These are phyloP conservation scores for Penicillium sclerotiorum DNA, from an alignment of 2,329 filamentous ascomycete species.

Conservation along the genomic window DNA sequence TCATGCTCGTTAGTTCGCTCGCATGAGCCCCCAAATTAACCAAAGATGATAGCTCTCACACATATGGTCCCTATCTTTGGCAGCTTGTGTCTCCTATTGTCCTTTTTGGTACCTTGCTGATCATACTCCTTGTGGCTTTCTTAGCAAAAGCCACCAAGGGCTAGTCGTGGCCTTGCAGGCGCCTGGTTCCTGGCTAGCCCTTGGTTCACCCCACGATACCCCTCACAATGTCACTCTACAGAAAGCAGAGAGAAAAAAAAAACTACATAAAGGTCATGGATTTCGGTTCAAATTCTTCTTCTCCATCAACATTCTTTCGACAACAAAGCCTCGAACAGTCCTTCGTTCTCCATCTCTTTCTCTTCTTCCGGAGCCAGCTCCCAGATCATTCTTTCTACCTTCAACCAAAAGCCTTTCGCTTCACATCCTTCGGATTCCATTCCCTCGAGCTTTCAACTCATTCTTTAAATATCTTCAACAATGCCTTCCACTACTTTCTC, in stretches of 20 bases:
- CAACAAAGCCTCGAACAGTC: slow-evolving; percentile 23
- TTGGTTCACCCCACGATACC: slow-evolving; percentile 16
- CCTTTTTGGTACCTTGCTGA: slow-evolving; percentile 24
- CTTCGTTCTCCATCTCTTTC: slow-evolving; percentile 18
- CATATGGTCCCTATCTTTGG: slow-evolving; percentile 5
- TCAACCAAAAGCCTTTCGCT: slow-evolving; percentile 7
- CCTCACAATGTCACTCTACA: slow-evolving; percentile 7
- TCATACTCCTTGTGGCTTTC: slow-evolving; percentile 21
- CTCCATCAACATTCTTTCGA: slow-evolving; percentile 19
- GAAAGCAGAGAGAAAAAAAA: neutral
- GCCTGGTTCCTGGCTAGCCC: slow-evolving; percentile 18
- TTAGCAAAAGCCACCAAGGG: slow-evolving; percentile 21
- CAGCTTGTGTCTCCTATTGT: slow-evolving; percentile 8
- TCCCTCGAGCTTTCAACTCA: slow-evolving; percentile 11
- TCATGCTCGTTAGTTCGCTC: neutral
- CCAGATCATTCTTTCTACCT: slow-evolving; percentile 15
- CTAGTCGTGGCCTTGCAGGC: slow-evolving; percentile 27
- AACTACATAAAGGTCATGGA: slow-evolving; percentile 26
- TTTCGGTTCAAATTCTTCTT: slow-evolving; percentile 8
- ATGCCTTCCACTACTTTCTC: slow-evolving; percentile 31
- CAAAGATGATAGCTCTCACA: slow-evolving; percentile 21
- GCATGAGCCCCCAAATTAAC: slow-evolving; percentile 2
- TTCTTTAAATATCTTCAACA: slow-evolving; percentile 7
- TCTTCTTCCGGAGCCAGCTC: slow-evolving; percentile 8
- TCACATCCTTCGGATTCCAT: slow-evolving; percentile 5